Percentiles rank a stretch among this genome's conserved stretches.
phyloP scores from a whole-genome alignment of 192 early-diverging fungal species.

The Linnemannia hyalina region DNA sequence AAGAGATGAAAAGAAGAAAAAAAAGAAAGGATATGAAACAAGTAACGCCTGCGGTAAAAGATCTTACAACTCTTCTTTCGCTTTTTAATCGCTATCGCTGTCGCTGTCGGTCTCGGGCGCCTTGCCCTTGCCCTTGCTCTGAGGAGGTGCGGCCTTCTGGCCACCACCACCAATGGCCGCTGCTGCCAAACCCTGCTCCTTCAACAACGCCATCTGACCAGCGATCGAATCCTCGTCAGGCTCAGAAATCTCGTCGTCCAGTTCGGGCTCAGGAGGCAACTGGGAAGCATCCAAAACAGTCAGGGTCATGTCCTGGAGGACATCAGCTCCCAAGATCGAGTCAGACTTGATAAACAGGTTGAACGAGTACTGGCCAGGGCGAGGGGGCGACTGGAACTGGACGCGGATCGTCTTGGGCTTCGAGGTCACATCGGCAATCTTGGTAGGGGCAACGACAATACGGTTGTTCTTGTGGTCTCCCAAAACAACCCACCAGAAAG shows the following conservation, averaged over 20 bases:
- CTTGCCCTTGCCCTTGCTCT: constrained; percentile 36
- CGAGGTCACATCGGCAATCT: constrained; percentile 81
- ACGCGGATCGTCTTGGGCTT: constrained; percentile 75
- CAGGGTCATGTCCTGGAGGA: constrained; percentile 82
- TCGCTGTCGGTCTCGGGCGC: constrained; percentile 44
- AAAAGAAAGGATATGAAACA: not conserved
- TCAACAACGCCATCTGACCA: constrained; percentile 94
- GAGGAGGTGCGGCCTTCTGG: constrained; percentile 20
- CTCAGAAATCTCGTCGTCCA: constrained; percentile 96
- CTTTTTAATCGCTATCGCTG: constrained; percentile 42
- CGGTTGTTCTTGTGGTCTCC: constrained; percentile 88
- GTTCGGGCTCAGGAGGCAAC: constrained; percentile 80
- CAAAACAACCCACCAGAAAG: constrained; percentile 94
- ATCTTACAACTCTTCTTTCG: not conserved
- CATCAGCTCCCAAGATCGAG: constrained; percentile 87
- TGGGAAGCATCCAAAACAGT: constrained; percentile 77
- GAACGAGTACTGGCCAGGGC: constrained; percentile 87
- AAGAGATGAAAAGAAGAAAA: constrained; percentile 15
- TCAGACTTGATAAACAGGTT: constrained; percentile 90
- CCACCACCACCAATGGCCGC: constrained; percentile 63
- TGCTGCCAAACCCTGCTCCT: constrained; percentile 76
- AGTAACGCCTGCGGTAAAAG: not conserved
- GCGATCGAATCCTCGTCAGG: constrained; percentile 97
- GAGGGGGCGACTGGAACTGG: constrained; percentile 95
- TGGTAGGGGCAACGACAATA: constrained; percentile 82